A percentile compares a stretch with the other conserved stretches of the same genome.
Evolutionary conservation across 129 eudicot genomes (phyloP).

Genomic region (Artemisia annua): DNA sequence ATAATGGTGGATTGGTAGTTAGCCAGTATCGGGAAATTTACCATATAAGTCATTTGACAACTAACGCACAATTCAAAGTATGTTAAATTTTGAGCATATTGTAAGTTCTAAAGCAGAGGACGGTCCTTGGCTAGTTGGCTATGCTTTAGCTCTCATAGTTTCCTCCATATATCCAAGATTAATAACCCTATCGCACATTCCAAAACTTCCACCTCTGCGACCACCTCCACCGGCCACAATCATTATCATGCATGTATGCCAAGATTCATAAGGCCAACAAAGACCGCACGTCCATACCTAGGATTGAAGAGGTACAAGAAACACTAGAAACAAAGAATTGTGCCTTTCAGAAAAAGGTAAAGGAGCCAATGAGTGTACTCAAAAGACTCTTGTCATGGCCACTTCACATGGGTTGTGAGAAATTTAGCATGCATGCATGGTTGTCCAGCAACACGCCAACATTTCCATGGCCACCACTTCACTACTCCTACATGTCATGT

Average conservation of each 20-base stretch:
- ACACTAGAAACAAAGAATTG: conserved; percentile 35
- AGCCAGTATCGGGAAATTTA: too few species aligned
- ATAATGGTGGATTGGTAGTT: too few species aligned
- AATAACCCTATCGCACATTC: conserved; percentile 4
- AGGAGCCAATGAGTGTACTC: conserved; percentile 45
- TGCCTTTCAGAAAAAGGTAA: conserved; percentile 37
- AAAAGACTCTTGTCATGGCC: conserved; percentile 40
- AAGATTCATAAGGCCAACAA: conserved; percentile 16
- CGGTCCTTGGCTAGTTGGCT: too few species aligned
- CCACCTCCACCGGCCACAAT: conserved; percentile 20
- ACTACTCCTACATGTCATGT: conserved; percentile 22
- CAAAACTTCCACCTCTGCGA: not conserved
- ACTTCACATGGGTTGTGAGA: conserved; percentile 42
- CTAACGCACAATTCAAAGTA: too few species aligned
- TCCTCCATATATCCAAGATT: conserved; percentile 1
- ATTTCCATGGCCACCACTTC: conserved; percentile 47
- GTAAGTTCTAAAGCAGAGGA: conserved; percentile 6
- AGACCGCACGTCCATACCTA: conserved; percentile 17
- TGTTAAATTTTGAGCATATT: too few species aligned
- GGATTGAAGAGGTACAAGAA: conserved; percentile 3
- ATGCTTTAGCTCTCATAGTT: too few species aligned
- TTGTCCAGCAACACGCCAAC: conserved; percentile 64
- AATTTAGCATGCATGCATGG: conserved; percentile 37
- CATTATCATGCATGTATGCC: conserved; percentile 21
- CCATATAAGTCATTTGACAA: too few species aligned